Evolutionary conservation across 1,284 basidiomycete species (phyloP).

Genomic region (Anthracocystis walkeri): DNA sequence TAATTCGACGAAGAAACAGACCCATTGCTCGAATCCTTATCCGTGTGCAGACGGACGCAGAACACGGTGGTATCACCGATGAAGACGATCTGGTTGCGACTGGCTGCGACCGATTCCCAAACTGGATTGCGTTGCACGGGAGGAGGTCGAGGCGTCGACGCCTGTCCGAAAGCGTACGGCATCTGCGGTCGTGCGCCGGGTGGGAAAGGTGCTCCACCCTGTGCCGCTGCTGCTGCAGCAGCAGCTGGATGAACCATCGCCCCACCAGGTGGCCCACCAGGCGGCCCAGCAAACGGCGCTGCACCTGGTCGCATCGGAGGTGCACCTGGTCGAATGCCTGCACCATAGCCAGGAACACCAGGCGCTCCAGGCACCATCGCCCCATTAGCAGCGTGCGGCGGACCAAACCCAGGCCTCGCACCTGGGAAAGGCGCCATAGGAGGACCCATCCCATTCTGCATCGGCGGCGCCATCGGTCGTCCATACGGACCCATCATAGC

Average conservation of each 20-base stretch:
- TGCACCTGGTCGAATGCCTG: slow-evolving; percentile 23
- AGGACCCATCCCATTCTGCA: slow-evolving; percentile 40
- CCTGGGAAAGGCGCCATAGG: slow-evolving; percentile 37
- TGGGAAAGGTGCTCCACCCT: slow-evolving; percentile 23
- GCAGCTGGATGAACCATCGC: slow-evolving; percentile 37
- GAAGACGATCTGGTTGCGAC: slow-evolving; percentile 66
- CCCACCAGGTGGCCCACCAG: slow-evolving; percentile 25
- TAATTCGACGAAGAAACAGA: slow-evolving; percentile 38
- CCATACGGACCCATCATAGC: slow-evolving; percentile 43
- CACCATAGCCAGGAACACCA: slow-evolving; percentile 21
- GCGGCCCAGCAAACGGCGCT: slow-evolving; percentile 31
- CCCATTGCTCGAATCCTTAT: slow-evolving; percentile 34
- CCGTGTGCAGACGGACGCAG: slow-evolving; percentile 57
- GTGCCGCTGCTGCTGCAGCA: slow-evolving; percentile 5
- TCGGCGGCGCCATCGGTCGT: slow-evolving; percentile 25
- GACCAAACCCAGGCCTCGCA: slow-evolving; percentile 35
- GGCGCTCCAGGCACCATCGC: slow-evolving; percentile 38
- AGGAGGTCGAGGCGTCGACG: slow-evolving; percentile 36
- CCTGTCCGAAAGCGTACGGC: slow-evolving; percentile 54
- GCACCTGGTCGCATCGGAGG: slow-evolving; percentile 41
- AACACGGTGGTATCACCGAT: slow-evolving; percentile 64
- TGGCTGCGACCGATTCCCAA: slow-evolving; percentile 63
- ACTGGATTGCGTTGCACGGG: slow-evolving; percentile 60
- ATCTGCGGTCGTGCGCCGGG: slow-evolving; percentile 33
- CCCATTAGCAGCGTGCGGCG: slow-evolving; percentile 33